Base-by-base conservation (phyloP, 176 grass and related monocot species). In the Triticum turgidum region DNA sequence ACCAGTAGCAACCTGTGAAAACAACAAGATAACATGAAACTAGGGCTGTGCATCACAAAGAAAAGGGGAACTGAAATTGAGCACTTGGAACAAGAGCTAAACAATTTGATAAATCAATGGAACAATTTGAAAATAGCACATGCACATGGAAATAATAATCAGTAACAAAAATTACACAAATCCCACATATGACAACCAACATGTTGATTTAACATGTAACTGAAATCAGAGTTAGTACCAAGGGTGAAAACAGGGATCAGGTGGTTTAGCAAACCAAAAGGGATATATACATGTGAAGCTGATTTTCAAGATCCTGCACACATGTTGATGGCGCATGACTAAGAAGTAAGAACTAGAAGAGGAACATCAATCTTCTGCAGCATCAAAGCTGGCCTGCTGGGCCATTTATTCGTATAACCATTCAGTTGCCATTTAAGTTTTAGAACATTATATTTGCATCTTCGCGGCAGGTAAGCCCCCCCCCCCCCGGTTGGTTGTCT, bases 1-100 rank as follows among this genome's bases (percentile, higher is more conserved):
- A 68, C 94, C 97, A 80, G 94, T 94, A 15, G 97, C 92, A 47
- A 90, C 97, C 97, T 97, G 87, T 62, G 41, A 79, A 86, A 70
- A 52, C 22, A 67, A 85, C 13, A 78, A 85, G 21, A 66, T 77
- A 74, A n/a, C 22, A 78, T 84, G 17, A 69, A 52, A 49, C 56
- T 35, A 22, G 30, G 52, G 71, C 66, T 17, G 32, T 69, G 37
- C 65, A 82, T 29, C 58, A 24, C 61, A 81, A 32, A 83, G 29
- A 76, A 33, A 84, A 67, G 17, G 21, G 21, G 33, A 75, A 90
- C 41, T 3, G 12, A 58, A 25, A 14, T 76, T 61, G 52, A 56
- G 21, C 69, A 21, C 17, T 81, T 61, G 38, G 35, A 69, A 65
- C 34, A 49, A 85, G 38, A 45, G 11, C 61, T 68, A 52, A 11